Conservation (phyloP, 495 filamentous ascomycete genomes). For the Talaromyces wortmannii region DNA sequence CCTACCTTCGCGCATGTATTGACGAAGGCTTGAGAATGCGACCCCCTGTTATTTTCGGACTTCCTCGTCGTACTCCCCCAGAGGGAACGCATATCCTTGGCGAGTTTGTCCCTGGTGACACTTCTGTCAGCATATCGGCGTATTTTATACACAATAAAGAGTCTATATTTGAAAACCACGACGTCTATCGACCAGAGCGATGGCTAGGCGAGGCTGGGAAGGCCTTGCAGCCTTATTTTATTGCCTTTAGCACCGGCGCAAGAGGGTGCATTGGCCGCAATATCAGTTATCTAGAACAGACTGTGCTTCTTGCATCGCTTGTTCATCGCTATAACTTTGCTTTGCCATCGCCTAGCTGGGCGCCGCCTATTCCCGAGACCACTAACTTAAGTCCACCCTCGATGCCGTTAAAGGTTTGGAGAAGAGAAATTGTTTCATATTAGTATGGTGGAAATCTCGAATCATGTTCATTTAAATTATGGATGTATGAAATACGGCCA, state of each 20-base stretch:
- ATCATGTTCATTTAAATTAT: too few species aligned
- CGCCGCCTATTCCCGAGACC: conserved; percentile 28
- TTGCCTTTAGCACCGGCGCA: conserved; percentile 33
- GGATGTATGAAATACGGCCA: too few species aligned
- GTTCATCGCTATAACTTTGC: conserved; percentile 39
- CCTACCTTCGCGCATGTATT: conserved; percentile 61
- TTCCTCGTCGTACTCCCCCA: conserved; percentile 58
- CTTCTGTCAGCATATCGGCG: conserved; percentile 24
- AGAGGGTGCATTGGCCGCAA: conserved; percentile 37
- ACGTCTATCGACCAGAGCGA: conserved; percentile 26
- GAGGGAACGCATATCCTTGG: conserved; percentile 41
- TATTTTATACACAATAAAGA: conserved; percentile 23
- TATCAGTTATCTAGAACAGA: conserved; percentile 39
- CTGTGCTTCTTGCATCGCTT: conserved; percentile 30
- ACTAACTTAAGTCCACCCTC: conserved; percentile 29
- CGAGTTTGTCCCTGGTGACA: conserved; percentile 33
- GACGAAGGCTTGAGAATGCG: conserved; percentile 64
- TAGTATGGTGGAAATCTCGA: too few species aligned
- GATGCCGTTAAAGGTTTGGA: conserved; percentile 40
- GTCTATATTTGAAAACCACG: conserved; percentile 18
- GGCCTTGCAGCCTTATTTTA: conserved; percentile 31
- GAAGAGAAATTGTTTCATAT: not conserved
- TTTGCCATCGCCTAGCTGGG: conserved; percentile 27
- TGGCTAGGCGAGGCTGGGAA: conserved; percentile 30
- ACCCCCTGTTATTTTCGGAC: conserved; percentile 52